A percentile compares a stretch with the other conserved stretches of the same genome.
Conservation (phyloP, 371 early-diverging fungal genomes). For the Dinochytrium kinnereticum region DNA sequence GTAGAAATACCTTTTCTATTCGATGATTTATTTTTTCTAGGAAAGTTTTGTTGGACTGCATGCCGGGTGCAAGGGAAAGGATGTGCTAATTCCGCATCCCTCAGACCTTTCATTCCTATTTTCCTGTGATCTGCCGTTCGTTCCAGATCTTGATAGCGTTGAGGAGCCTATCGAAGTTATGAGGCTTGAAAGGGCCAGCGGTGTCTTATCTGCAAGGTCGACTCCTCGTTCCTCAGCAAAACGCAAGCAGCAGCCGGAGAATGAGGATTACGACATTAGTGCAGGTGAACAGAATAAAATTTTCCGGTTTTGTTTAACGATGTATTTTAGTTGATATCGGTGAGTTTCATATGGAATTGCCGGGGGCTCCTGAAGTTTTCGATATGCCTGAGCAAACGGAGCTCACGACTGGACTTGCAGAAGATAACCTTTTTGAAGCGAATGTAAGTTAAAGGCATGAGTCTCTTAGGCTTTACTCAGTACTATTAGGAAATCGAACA, state of each 20-base stretch:
- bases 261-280: too few species aligned
- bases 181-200: constrained; percentile 14
- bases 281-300: too few species aligned
- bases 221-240: background rate
- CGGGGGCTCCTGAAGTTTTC: too few species aligned
- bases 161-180: constrained; percentile 32
- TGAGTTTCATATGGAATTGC: too few species aligned
- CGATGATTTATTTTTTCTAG: background rate
- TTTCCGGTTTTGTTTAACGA: too few species aligned
- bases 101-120: background rate
- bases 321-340: too few species aligned
- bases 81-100: background rate
- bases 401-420: too few species aligned
- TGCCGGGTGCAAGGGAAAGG: background rate
- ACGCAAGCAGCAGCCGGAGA: background rate
- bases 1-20: background rate
- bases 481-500: too few species aligned
- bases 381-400: too few species aligned
- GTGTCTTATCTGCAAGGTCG: constrained; percentile 5
- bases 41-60: background rate
- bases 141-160: constrained; percentile 18
- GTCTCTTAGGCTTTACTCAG: too few species aligned
- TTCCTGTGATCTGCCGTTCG: background rate
- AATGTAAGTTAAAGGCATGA: too few species aligned
- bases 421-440: too few species aligned